Evolutionary conservation across 2,329 filamentous ascomycete genomes (phyloP), one percentile per base, ranked within the genome.

Genomic region (Aureobasidium sp.): DNA sequence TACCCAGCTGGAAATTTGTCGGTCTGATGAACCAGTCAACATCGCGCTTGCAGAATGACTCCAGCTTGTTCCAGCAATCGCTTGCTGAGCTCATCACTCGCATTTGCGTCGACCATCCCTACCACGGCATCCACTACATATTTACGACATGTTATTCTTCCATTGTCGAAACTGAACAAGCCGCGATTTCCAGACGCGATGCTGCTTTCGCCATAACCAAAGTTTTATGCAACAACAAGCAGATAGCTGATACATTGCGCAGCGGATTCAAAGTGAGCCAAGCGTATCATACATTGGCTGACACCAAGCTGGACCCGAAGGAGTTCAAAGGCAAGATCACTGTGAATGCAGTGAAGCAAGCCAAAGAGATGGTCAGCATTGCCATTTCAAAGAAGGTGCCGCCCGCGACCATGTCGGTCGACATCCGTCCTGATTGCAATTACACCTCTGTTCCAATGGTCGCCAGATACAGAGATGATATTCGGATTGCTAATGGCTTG

Each of bases 71-170:
- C 63, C 93, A 98, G 63, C 76, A 74, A 35, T 75, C 91, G 1
- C 74, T 99, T 2, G 80, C 82, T 48, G 74, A 76, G 2, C 73
- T 98, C 16, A 83, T 97, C 3, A 81, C 83, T 63, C 84, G 83
- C 7, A 95, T 98, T 53, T 97, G 91, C 64, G 76, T 80, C 10
- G 90, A 98, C 54, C 93, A 99, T 69, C 94, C 93, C 0, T 95
- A 90, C 67, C 94, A 98, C 65, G 90, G 90, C 44, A 91, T 97
- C 83, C 95, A 98, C 66, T 90, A 97, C 61, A 88, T 98, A 37
- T 96, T 91, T 75, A 88, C 90, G 2, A 84, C 86, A 19, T 83
- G 81, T 39, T 86, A 84, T 61, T 68, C 61, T 32, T 52, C 66
- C 47, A 83, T 84, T 61, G 76, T 68, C 48, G 71, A 76, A 49